phyloP scores from a whole-genome alignment of 148 eudicot genomes.

The Camellia japonica region DNA sequence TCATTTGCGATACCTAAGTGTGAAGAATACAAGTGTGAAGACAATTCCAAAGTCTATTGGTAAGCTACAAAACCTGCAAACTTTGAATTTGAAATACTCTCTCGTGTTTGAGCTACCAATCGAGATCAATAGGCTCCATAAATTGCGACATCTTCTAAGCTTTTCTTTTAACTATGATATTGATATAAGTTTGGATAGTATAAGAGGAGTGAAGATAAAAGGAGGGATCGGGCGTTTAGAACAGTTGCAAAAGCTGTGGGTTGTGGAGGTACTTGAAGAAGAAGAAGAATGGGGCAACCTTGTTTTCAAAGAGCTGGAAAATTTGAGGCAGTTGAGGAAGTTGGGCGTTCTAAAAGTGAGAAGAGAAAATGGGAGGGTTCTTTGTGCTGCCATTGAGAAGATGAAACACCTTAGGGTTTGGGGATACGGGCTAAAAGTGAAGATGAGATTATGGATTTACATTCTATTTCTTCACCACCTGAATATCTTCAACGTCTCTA shows the following conservation, averaged over 20 bases:
- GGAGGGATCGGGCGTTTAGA: not conserved
- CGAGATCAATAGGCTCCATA: not conserved
- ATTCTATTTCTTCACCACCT: not conserved
- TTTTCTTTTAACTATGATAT: too few relatives aligned
- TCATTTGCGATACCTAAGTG: slow-evolving; percentile 7
- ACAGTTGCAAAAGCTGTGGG: not conserved
- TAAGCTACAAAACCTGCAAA: not conserved
- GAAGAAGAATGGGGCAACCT: too few relatives aligned
- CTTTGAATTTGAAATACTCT: not conserved
- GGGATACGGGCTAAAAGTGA: not conserved
- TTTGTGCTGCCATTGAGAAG: not conserved
- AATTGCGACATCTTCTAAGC: slow-evolving; percentile 6
- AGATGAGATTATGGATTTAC: not conserved
- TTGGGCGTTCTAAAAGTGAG: not conserved
- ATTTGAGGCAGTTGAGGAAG: not conserved
- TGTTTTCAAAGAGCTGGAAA: not conserved
- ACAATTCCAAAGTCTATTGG: slow-evolving; percentile 16
- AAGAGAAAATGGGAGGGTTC: not conserved
- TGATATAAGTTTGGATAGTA: not conserved
- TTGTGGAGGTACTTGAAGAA: not conserved
- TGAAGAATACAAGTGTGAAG: not conserved
- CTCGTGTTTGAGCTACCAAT: not conserved
- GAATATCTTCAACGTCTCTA: not conserved
- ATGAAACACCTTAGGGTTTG: not conserved
- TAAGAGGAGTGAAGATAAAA: not conserved